Base-by-base conservation (phyloP, 1,284 basidiomycete genomes). In the Volvariella volvacea region DNA sequence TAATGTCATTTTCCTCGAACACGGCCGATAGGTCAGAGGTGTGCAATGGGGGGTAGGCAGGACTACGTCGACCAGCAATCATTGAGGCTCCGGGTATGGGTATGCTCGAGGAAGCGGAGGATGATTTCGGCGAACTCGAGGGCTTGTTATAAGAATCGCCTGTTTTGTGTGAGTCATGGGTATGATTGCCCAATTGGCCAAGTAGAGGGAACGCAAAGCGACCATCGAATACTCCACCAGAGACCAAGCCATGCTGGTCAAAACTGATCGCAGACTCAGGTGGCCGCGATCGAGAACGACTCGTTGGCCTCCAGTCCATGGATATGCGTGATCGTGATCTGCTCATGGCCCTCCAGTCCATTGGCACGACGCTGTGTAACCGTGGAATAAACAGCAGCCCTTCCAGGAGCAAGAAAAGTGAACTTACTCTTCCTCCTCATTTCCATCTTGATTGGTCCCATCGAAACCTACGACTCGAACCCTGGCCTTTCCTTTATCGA, bases 321-420 rank as follows among this genome's bases (percentile, higher is more conserved):
- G 90, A 87, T 56, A 89, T 85, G 20, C 94, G 83, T 17, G 95
- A 97, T 50, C 93, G 79, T 12, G 93, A 96, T 48, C 93, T 80
- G 58, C 90, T 93, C 58, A 91, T 82, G 15, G 88, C 86, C 37
- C 92, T 79, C 92, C 94, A 97, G 60, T 98, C 95, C 87, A 98
- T 96, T 32, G 75, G 70, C 46, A 74, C 61, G 53, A 68, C 66
- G 47, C 80, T 84, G 45, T 28, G 48, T 38, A 31, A 48, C 38
- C 22, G 42, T 46, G 46, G 44, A 54, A 52, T 52, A 47, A 57
- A 55, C 50, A 51, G 44, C 25, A 52, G 39, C 15, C 28, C 4
- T 39, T 15, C 16, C 32, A 28, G 44, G 38, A 42, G 43, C 38
- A 45, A 51, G 48, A 54, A 59, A 54, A 62, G 60, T 54, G 44